phyloP scores from a whole-genome alignment of 2,329 filamentous ascomycete species.

The Penicillium sp. region DNA sequence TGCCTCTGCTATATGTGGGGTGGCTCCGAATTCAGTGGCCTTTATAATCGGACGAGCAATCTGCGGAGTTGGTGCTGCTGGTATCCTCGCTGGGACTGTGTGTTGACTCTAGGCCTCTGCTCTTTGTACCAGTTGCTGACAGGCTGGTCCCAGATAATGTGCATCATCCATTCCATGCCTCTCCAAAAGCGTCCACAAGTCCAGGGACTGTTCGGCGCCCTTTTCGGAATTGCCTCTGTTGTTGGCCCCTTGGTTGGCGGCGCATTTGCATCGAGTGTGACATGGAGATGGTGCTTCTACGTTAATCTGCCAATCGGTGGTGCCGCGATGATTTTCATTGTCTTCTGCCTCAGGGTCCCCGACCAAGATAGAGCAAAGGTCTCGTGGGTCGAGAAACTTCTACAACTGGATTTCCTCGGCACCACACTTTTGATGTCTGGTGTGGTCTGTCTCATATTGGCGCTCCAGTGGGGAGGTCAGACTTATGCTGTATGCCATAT shows the following conservation, averaged over 20 bases:
- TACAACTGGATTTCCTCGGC: slow-evolving; percentile 40
- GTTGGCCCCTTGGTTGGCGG: slow-evolving; percentile 45
- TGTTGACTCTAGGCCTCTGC: slow-evolving; percentile 35
- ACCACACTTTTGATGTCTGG: slow-evolving; percentile 29
- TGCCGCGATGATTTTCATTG: slow-evolving; percentile 42
- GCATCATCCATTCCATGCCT: background rate
- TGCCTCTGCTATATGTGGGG: slow-evolving; percentile 34
- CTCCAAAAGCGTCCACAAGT: slow-evolving; percentile 46
- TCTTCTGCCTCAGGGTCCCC: background rate
- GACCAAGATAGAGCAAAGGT: slow-evolving; percentile 5
- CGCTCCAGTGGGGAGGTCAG: slow-evolving; percentile 25
- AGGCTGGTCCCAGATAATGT: background rate
- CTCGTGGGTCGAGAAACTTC: slow-evolving; percentile 37
- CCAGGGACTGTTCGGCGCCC: slow-evolving; percentile 49
- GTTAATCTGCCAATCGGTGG: slow-evolving; percentile 46
- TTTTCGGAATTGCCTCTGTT: slow-evolving; percentile 55
- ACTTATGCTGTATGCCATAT: slow-evolving; percentile 6
- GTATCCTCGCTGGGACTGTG: slow-evolving; percentile 33
- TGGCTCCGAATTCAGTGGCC: slow-evolving; percentile 31
- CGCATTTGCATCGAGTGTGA: slow-evolving; percentile 43
- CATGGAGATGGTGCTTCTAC: slow-evolving; percentile 46
- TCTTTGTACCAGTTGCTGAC: slow-evolving; percentile 41
- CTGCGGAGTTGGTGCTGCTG: slow-evolving; percentile 36
- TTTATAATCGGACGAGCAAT: slow-evolving; percentile 39
- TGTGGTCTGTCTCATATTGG: slow-evolving; percentile 24